These are phyloP conservation scores for Pseudopediastrum boryanum DNA, from an alignment of 139 green algal species.

Conservation along the genomic window DNA sequence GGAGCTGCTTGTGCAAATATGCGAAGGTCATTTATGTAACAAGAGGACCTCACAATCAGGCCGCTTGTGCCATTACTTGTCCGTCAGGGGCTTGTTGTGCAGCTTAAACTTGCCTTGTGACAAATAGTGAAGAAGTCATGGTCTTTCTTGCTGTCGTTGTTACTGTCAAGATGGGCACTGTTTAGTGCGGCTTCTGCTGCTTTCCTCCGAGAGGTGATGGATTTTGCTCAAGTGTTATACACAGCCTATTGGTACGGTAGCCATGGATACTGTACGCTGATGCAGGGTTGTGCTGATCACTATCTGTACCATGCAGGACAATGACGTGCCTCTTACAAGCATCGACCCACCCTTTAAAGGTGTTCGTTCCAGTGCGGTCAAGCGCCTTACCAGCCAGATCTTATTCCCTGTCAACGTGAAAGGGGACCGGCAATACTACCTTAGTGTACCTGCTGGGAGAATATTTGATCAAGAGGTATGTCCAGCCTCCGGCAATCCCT, in stretches of 20 bases:
- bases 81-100: no score
- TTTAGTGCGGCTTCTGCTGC: no score
- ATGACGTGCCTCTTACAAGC: constrained; percentile 47
- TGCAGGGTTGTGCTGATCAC: background rate
- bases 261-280: background rate
- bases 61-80: no score
- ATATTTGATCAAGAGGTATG: constrained; percentile 51
- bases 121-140: background rate
- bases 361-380: background rate
- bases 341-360: constrained; percentile 59
- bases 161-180: background rate
- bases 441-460: constrained; percentile 57
- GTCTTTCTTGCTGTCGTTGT: background rate
- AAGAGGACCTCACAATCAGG: no score
- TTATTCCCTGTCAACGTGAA: constrained; percentile 42
- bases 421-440: constrained; percentile 74
- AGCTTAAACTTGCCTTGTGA: no score
- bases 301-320: constrained; percentile 52
- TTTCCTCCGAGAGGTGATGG: no score
- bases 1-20: no score
- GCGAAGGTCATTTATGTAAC: no score
- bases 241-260: background rate
- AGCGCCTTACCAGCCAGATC: constrained; percentile 12
- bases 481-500: no score
- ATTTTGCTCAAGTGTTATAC: no score